These are phyloP conservation scores for Solanum appendiculatum DNA, from an alignment of 257 asterid genomes.

Conservation along the genomic window DNA sequence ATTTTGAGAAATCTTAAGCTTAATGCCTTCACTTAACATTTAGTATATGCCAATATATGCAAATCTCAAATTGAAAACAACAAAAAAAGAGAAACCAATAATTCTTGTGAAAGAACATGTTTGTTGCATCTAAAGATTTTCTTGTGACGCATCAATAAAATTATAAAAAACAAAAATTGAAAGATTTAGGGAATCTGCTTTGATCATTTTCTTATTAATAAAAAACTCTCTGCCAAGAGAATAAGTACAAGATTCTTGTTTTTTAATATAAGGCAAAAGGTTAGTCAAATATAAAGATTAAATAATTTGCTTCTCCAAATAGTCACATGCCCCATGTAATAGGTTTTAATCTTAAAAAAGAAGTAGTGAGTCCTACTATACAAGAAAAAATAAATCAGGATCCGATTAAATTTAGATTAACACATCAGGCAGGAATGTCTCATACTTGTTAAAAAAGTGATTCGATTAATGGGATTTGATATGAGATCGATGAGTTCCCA, in stretches of 20 bases:
- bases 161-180: not conserved
- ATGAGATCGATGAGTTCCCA: not conserved
- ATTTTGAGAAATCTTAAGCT: not conserved
- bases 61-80: not conserved
- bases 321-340: not conserved
- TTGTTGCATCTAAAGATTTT: not conserved
- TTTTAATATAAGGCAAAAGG: not conserved
- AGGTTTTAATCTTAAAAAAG: not conserved
- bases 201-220: not conserved
- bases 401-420: not conserved
- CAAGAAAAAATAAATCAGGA: not conserved
- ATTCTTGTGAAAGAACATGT: not conserved
- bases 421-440: accelerated
- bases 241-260: not conserved
- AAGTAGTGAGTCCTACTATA: not conserved
- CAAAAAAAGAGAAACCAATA: not conserved
- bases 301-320: not conserved
- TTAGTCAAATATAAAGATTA: not conserved
- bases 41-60: not conserved
- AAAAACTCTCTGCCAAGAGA: not conserved
- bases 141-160: not conserved
- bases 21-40: not conserved
- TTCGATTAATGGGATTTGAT: not conserved
- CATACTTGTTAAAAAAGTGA: too few relatives aligned
- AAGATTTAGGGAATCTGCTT: not conserved